Evolutionary conservation across 208 protist species (phyloP), one percentile per base, ranked within the genome.

Genomic region (Leishmania tropica): DNA sequence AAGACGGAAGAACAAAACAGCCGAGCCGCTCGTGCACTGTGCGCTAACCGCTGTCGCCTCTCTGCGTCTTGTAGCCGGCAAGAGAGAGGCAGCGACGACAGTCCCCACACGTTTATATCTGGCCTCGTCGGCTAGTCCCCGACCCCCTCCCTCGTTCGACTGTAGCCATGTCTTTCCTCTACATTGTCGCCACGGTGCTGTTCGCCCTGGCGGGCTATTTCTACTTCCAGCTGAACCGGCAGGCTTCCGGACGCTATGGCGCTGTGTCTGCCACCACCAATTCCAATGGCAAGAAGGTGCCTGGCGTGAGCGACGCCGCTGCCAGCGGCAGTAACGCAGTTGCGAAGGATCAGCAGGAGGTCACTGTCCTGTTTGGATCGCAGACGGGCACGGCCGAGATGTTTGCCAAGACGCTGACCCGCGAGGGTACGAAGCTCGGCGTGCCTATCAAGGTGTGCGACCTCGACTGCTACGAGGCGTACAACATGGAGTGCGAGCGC

Each of bases 301-400:
- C 45, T 35, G 72, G 60, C 81, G 42, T 51, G n/a, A 47, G 31
- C 58, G 58, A 51, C 51, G 5, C 64, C 51, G 37, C 75, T 51
- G 58, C 48, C 62, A 31, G n/a, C 76, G 19, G 35, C 64, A 65
- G 37, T 37, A 28, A 24, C 60, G n/a, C 51, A 31, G 17, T 1
- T 5, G 47, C 60, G n/a, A 60, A 67, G 37, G 42, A 88, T 4
- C 79, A 76, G 19, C 93, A 92, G 71, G 84, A 90, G 48, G 88
- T 98, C 2, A 48, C 89, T 11, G 91, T 98, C 64, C 79, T 98
- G 21, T 98, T 93, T 68, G 96, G 93, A 21, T 97, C 95, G 28
- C 94, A 98, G 84, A 98, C 93, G 2, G 96, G 95, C 24, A 98
- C 93, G 10, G 96, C 96, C 19, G 94, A 98, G 84, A 90, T 95